phyloP scores from a whole-genome alignment of 1,139 yeast species.

The Yamadazyma spencermartinsiae region DNA sequence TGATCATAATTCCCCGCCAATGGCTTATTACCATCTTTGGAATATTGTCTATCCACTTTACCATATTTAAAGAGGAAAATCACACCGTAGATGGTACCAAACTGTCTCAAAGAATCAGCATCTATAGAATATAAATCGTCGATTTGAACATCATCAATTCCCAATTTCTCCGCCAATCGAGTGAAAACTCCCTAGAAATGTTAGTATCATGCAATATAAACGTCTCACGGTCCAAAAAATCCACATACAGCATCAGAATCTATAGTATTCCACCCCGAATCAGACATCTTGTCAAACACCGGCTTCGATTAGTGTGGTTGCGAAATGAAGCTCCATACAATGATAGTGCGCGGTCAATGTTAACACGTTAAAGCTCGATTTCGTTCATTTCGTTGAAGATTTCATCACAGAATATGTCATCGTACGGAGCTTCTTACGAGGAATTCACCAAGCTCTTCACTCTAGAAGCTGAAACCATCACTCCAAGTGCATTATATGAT shows the following conservation, averaged over 20 bases:
- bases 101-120: slow-evolving; percentile 37
- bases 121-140: slow-evolving; percentile 63
- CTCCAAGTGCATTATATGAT: slow-evolving; percentile 15
- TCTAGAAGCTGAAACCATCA: slow-evolving; percentile 27
- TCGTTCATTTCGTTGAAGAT: not conserved
- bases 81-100: slow-evolving; percentile 57
- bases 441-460: slow-evolving; percentile 27
- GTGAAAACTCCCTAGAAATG: slow-evolving; percentile 60
- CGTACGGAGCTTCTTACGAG: slow-evolving; percentile 34
- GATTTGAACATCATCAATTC: slow-evolving; percentile 57
- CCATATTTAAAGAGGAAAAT: slow-evolving; percentile 66
- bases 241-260: slow-evolving; percentile 64
- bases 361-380: no score
- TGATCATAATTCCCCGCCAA: slow-evolving; percentile 47
- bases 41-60: slow-evolving; percentile 32
- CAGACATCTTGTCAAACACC: slow-evolving; percentile 2
- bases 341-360: not conserved
- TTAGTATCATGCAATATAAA: slow-evolving; percentile 11
- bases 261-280: slow-evolving; percentile 63
- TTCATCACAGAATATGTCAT: slow-evolving; percentile 15
- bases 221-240: not conserved
- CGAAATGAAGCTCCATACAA: no score
- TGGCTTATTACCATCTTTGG: slow-evolving; percentile 32
- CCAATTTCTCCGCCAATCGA: slow-evolving; percentile 58
- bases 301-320: no score